These are phyloP conservation scores for Aspergillus transmontanensis DNA, from an alignment of 2,329 filamentous ascomycete genomes.

Conservation along the genomic window DNA sequence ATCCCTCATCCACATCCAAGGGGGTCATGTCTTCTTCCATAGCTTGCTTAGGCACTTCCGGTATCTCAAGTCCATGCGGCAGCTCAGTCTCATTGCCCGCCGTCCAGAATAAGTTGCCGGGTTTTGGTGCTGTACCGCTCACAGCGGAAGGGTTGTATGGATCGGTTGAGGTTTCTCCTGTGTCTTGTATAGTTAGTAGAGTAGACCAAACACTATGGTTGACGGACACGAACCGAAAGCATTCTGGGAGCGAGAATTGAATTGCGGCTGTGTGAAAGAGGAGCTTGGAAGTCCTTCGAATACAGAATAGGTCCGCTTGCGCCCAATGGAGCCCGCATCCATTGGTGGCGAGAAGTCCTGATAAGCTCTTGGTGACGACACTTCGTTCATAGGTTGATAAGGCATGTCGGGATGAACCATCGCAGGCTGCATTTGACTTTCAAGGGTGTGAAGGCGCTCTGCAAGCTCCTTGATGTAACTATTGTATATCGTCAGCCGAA, in stretches of 20 bases:
- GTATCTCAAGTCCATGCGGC: constrained; percentile 34
- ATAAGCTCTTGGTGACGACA: constrained; percentile 45
- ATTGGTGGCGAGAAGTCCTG: constrained; percentile 59
- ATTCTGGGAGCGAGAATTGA: constrained; percentile 38
- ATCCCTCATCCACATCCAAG: constrained; percentile 41
- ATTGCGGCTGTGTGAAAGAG: constrained; percentile 44
- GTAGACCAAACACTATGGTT: neutral
- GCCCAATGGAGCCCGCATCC: constrained; percentile 41
- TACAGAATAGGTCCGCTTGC: constrained; percentile 54
- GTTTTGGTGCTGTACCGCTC: constrained; percentile 34
- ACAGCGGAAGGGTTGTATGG: constrained; percentile 42
- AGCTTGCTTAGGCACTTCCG: constrained; percentile 34
- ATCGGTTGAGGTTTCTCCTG: constrained; percentile 33
- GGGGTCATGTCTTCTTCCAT: constrained; percentile 39
- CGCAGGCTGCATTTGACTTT: constrained; percentile 66
- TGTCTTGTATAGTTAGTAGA: constrained; percentile 21
- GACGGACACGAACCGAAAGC: constrained; percentile 33
- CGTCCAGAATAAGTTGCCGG: constrained; percentile 44
- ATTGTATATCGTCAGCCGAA: constrained; percentile 23
- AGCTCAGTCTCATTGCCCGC: constrained; percentile 35
- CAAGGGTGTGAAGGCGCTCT: constrained; percentile 79
- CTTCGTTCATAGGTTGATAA: constrained; percentile 47
- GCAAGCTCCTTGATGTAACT: constrained; percentile 92
- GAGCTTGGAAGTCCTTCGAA: constrained; percentile 49
- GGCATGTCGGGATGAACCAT: constrained; percentile 44